Conservation (phyloP, 192 early-diverging fungal genomes). For the Mortierella hygrophila region DNA sequence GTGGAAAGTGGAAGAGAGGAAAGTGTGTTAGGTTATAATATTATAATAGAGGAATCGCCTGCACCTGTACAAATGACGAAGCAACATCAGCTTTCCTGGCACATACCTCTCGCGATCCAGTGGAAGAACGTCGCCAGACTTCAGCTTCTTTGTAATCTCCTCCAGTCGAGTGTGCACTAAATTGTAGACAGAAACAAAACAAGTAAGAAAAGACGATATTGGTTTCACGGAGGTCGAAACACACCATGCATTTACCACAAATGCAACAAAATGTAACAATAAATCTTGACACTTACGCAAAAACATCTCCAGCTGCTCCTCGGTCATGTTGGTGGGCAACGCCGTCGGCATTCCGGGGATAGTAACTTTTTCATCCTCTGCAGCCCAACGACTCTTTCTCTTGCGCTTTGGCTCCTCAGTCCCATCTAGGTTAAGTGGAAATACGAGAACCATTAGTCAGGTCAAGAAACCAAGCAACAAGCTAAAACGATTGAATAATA, state of each 20-base stretch:
- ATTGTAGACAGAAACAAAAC: slow-evolving; percentile 15
- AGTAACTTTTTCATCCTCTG: slow-evolving; percentile 75
- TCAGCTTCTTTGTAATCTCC: slow-evolving; percentile 87
- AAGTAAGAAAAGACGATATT: not conserved
- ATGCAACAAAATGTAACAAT: not conserved
- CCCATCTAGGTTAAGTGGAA: slow-evolving; percentile 21
- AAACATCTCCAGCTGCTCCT: slow-evolving; percentile 86
- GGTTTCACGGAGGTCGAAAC: not conserved
- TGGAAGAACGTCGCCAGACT: slow-evolving; percentile 89
- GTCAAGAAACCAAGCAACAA: not conserved
- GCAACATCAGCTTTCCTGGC: not conserved
- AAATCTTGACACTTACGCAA: slow-evolving; percentile 61
- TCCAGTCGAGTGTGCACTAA: slow-evolving; percentile 89
- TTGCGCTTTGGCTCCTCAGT: slow-evolving; percentile 71
- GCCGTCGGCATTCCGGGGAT: slow-evolving; percentile 85
- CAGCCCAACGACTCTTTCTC: slow-evolving; percentile 93
- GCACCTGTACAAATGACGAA: not conserved
- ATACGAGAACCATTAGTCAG: not conserved
- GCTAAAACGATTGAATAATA: not conserved
- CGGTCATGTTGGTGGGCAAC: slow-evolving; percentile 79
- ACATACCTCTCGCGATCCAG: slow-evolving; percentile 77
- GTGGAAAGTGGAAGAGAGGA: not conserved
- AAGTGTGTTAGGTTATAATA: not conserved
- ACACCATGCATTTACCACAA: not conserved
- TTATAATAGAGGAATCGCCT: not conserved